phyloP scores from a whole-genome alignment of 1,139 yeast species.

The Taphrina sp. region DNA sequence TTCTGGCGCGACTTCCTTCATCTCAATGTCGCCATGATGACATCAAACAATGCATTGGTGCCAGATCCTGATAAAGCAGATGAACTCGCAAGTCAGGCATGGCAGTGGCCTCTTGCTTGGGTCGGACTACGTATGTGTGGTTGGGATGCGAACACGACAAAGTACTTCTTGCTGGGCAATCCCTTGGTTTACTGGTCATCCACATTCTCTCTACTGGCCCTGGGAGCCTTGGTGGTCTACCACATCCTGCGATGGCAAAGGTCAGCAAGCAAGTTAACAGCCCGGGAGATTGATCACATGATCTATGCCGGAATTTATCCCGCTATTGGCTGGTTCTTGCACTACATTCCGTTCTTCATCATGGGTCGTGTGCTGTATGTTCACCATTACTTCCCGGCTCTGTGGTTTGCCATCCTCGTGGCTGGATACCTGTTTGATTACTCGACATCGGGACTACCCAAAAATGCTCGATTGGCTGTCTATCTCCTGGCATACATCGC shows the following conservation, averaged over 20 bases:
- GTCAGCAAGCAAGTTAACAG: slow-evolving; percentile 69
- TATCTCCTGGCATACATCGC: slow-evolving; percentile 53
- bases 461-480: slow-evolving; percentile 43
- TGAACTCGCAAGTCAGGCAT: slow-evolving; percentile 82
- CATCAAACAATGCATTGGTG: slow-evolving; percentile 91
- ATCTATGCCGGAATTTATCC: slow-evolving; percentile 86
- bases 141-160: slow-evolving; percentile 74
- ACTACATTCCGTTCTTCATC: slow-evolving; percentile 80
- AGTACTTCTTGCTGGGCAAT: slow-evolving; percentile 87
- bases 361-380: slow-evolving; percentile 98
- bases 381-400: slow-evolving; percentile 95
- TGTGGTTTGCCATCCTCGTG: slow-evolving; percentile 87
- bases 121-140: slow-evolving; percentile 94
- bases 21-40: slow-evolving; percentile 97
- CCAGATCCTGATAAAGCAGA: slow-evolving; percentile 92
- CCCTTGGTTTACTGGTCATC: slow-evolving; percentile 97
- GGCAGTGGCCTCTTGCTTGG: slow-evolving; percentile 98
- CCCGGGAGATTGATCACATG: slow-evolving; percentile 46
- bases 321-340: slow-evolving; percentile 92
- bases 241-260: slow-evolving; percentile 90
- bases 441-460: slow-evolving; percentile 49
- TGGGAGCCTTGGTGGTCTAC: slow-evolving; percentile 56
- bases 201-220: slow-evolving; percentile 62
- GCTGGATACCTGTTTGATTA: slow-evolving; percentile 73
- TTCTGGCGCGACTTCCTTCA: slow-evolving; percentile 88